Evolutionary conservation across 805 yeast species (phyloP), one percentile per base, ranked within the genome.

Genomic region (Diddensiella caesifluorescens): DNA sequence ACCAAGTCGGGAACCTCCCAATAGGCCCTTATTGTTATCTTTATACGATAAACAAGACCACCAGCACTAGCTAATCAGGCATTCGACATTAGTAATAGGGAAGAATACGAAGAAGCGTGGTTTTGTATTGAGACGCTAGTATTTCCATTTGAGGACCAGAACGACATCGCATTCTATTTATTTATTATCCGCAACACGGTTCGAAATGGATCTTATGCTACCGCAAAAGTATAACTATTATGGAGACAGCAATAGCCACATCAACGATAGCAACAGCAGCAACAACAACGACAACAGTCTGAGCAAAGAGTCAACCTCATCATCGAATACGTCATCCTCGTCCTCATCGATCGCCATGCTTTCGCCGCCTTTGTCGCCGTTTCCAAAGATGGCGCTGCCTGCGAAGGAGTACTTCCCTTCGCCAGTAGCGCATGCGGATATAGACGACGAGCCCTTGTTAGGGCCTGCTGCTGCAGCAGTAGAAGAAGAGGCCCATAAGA

Each of bases 361-460:
- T 10, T 59, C 63, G 19, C 63, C 63, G n/a, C 63, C 63, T 3
- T 46, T 55, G 35, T 59, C 63, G 27, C 62, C 63, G 5, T 52
- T 49, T 31, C 54, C 57, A 10, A 56, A 47, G 32, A 47, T 41
- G 32, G 45, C 45, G 15, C 19, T 29, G 32, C 32, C 32, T 29
- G 32, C 15, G 6, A 34, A 18, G 12, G 12, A 27, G 19, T 22
- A 15, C 27, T 30, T 7, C 13, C n/a, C n/a, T n/a, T n/a, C 21
- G 22, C 15, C 22, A 13, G 38, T 35, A 21, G 25, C 42, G 9
- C 26, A 28, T 9, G 27, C 44, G 4, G 30, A 16, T 39, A 40
- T 21, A 25, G 19, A 15, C 13, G 39, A 15, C 38, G 38, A 20
- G 21, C 38, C 9, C 39, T 33, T 13, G 22, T 25, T 10, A 22